A percentile compares a stretch with the other conserved stretches of the same genome.
Conservation (phyloP, 257 asterid genomes). For the Solanum piurae region DNA sequence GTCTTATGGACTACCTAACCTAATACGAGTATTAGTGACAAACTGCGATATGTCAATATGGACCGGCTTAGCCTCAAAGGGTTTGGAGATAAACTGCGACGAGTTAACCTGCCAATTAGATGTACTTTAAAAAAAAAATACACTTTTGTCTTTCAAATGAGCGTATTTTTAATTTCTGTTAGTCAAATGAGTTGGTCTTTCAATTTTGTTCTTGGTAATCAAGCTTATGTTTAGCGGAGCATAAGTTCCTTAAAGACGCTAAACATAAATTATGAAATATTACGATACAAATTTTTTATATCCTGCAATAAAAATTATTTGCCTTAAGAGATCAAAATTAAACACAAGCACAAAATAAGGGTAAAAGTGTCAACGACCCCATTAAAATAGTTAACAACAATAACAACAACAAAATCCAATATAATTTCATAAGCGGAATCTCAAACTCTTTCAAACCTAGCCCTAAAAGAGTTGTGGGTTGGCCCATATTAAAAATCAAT, state of each 20-base stretch:
- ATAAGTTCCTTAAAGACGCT: not conserved
- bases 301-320: not conserved
- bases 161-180: not conserved
- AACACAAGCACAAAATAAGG: not conserved
- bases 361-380: not conserved
- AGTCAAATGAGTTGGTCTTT: not conserved
- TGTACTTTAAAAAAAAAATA: accelerated
- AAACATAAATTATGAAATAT: not conserved
- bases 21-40: not conserved
- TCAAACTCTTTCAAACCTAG: not conserved
- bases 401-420: too few species aligned
- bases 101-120: not conserved
- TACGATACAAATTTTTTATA: not conserved
- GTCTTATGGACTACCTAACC: not conserved
- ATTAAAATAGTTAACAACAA: not conserved
- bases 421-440: too few species aligned
- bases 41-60: not conserved
- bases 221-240: not conserved
- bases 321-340: not conserved
- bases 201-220: not conserved
- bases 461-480: not conserved
- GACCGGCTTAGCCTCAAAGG: accelerated
- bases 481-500: not conserved
- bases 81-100: not conserved
- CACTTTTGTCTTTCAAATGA: not conserved